Evolutionary conservation across 208 protist genomes (phyloP).

Genomic region (Polymyxa betae): DNA sequence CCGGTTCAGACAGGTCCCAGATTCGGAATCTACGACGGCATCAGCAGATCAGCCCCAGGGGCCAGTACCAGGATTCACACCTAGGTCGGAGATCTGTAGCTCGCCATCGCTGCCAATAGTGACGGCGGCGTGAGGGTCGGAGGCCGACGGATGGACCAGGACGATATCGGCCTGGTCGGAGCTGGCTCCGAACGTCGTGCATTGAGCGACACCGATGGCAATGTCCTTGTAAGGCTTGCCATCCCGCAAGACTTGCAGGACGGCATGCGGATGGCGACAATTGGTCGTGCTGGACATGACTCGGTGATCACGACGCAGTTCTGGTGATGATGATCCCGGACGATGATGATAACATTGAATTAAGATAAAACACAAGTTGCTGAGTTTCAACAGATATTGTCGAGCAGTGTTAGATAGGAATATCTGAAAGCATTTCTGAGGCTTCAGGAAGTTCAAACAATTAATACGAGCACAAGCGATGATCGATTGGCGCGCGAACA

Average conservation of each 20-base stretch:
- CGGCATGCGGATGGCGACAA: background rate
- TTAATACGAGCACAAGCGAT: too few species aligned
- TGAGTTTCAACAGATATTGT: too few species aligned
- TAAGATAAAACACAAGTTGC: too few species aligned
- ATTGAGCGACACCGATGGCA: background rate
- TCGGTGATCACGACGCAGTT: too few species aligned
- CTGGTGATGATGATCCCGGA: too few species aligned
- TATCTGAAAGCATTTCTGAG: too few species aligned
- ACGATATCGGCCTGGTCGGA: background rate
- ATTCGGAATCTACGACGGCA: background rate
- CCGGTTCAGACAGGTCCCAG: background rate
- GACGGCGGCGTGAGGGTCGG: background rate
- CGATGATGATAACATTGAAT: too few species aligned
- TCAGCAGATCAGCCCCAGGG: background rate
- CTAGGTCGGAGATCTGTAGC: background rate
- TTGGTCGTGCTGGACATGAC: too few species aligned
- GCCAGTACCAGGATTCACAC: background rate
- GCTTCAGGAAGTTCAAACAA: too few species aligned
- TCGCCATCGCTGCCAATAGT: background rate
- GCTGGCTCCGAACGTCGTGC: constrained; percentile 14
- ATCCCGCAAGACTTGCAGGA: background rate
- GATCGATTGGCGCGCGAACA: too few species aligned
- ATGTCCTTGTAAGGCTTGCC: constrained; percentile 32
- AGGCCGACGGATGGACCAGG: constrained; percentile 43
- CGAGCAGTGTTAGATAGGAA: too few species aligned